These are phyloP conservation scores for Russula griseocarnosa DNA, from an alignment of 768 basidiomycete genomes.

Conservation along the genomic window DNA sequence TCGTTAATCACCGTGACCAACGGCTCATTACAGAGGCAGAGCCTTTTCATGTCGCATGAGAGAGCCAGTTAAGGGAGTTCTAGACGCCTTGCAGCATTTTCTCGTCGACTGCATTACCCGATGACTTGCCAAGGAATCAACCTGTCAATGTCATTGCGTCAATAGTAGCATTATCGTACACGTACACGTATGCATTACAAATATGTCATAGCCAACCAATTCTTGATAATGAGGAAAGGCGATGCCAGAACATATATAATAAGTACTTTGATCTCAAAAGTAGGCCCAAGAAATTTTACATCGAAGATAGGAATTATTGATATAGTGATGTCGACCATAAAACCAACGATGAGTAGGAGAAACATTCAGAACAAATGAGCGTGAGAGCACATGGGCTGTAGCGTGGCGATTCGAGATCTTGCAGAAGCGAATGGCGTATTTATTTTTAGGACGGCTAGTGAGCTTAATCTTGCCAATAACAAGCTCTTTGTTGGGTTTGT, in stretches of 20 bases:
- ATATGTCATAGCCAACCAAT: neutral
- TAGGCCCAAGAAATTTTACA: neutral
- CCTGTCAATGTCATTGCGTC: neutral
- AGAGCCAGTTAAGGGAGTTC: too few species aligned
- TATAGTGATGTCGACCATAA: neutral
- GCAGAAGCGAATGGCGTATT: neutral
- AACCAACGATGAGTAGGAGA: neutral
- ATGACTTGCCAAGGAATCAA: neutral
- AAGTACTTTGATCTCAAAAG: neutral
- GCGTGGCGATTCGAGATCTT: neutral
- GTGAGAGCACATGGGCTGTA: neutral
- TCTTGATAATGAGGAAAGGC: neutral
- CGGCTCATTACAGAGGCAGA: too few species aligned
- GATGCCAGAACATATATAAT: neutral
- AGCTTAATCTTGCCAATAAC: slow-evolving; percentile 11
- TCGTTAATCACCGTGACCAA: too few species aligned
- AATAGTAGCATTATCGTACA: too few species aligned
- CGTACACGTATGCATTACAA: neutral
- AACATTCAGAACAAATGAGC: neutral
- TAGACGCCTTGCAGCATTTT: neutral
- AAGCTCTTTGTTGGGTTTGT: neutral
- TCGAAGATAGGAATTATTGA: neutral
- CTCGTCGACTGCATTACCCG: too few species aligned
- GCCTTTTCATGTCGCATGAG: too few species aligned
- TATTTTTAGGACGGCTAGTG: neutral